Percentiles rank a stretch among this genome's conserved stretches.
Conservation (phyloP, 1,139 yeast genomes). For the Suhomyces anneliseae region DNA sequence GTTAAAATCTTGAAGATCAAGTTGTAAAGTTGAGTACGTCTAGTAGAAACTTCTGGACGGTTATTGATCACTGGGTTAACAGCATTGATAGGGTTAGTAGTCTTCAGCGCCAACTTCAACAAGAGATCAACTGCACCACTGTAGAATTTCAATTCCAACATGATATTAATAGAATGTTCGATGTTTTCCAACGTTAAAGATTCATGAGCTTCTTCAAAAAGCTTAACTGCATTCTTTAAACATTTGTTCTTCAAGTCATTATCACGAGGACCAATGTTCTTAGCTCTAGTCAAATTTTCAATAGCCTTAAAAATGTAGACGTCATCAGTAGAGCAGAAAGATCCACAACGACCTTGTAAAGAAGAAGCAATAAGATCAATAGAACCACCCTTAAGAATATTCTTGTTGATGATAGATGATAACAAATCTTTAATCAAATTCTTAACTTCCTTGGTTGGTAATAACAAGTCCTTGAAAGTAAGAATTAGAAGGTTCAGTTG, state of each 20-base stretch:
- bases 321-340: constrained; percentile 92
- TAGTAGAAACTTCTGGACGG: constrained; percentile 14
- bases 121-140: constrained; percentile 87
- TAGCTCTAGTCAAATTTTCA: constrained; percentile 87
- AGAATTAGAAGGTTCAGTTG: constrained; percentile 69
- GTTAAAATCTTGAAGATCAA: constrained; percentile 73
- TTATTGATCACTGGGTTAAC: constrained; percentile 1
- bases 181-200: constrained; percentile 76
- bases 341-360: constrained; percentile 89
- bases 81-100: constrained; percentile 17
- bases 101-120: constrained; percentile 69
- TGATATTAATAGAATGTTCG: constrained; percentile 75
- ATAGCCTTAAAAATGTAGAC: constrained; percentile 92
- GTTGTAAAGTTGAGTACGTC: constrained; percentile 48
- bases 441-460: constrained; percentile 61
- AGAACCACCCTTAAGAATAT: constrained; percentile 87
- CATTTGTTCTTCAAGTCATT: constrained; percentile 69
- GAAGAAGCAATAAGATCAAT: constrained; percentile 88
- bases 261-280: constrained; percentile 68
- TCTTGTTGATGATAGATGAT: constrained; percentile 84
- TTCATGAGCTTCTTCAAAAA: constrained; percentile 80
- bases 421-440: constrained; percentile 81
- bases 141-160: constrained; percentile 74
- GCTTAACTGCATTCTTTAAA: constrained; percentile 68
- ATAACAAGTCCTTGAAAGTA: constrained; percentile 73